Evolutionary conservation across 108 stramenopile species (phyloP), one percentile per base, ranked within the genome.

Genomic region (Nitzschia palea): DNA sequence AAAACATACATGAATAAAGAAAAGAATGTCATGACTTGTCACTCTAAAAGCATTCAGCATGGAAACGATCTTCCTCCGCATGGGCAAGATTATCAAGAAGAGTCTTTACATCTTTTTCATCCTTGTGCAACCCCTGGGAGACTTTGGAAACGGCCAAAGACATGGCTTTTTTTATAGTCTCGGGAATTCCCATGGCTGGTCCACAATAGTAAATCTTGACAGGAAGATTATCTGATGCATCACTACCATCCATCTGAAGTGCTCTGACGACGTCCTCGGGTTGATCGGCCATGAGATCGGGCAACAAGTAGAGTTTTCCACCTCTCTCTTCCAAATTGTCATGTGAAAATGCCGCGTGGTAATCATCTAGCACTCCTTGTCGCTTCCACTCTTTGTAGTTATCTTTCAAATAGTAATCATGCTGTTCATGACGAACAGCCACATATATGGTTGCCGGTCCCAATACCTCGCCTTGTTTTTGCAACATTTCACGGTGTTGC

Each of bases 401-500:
- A 4, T 60, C 26, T 40, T 40, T 60, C 58, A 60, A 40, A 22
- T 60, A 60, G 37, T 22, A 60, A 22, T 60, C 58, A 15, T 40
- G 8, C 3, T 8, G 15, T 9, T 40, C 36, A 36, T 60, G 58
- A 5, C 58, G 58, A 36, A 60, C 35, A 20, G 35, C 58, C 9
- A 60, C 58, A 22, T 60, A 60, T 36, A 60, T 15, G 6, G 58
- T 40, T 3, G 58, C 58, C 6, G 58, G 58, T 40, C 58, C 58
- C 6, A 60, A 22, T 20, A 40, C 22, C 12, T 40, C 36, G 6
- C 37, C 58, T 40, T 36, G 10, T 40, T 40, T 25, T 18, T 32
- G 58, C 10, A 60, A 28, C 6, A 69, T 73, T 63, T 80, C 73
- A 15, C 77, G 77, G 42, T 80, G 79, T n/a, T 80, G 80, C 14